Base-by-base conservation (phyloP, 768 basidiomycete species). In the Leccinum aurantiacum region DNA sequence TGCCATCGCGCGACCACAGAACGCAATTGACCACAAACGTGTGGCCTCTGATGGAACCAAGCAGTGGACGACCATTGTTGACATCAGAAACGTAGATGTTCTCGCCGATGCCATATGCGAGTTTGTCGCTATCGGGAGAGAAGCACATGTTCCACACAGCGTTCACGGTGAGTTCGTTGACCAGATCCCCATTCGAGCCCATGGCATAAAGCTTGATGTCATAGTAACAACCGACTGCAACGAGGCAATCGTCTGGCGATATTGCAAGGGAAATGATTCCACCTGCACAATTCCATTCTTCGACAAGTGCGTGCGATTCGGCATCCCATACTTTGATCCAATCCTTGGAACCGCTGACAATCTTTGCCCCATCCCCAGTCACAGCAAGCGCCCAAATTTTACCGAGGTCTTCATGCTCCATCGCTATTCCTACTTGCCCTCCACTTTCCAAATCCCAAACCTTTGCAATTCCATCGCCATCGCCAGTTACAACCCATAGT, bases 371-470 rank as follows among this genome's bases (percentile, higher is more conserved):
- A 6, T 41, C 15, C 14, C 7, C 14, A 15, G 38, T 29, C 8
- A 29, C 29, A 41, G 38, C 38, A 41, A 41, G 14, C 13, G 29
- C 8, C 29, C 29, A 29, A 4, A 1, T 22, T 22, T 22, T 22
- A 5, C 8, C 10, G 37, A 11, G 6, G 3, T 38, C 14, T 41
- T 41, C 38, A 38, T 38, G 46, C 13, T 24, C 9, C 58, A 54
- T 59, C 4, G 31, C 6, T 10, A 1, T 17, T 13, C 54, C 60
- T 33, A 49, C 60, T 35, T 62, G 58, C 17, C 24, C 8, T 1
- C 63, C 63, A n/a, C 9, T 48, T 37, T 57, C 58, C 14, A 62
- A 13, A 46, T 60, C 19, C 58, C 57, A 65, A 14, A 60, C 4
- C 3, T 10, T 46, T 1, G 54, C 8, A n/a, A 5, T 29, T 7